phyloP scores from a whole-genome alignment of 257 asterid genomes.

The Solanum bulbocastanum region DNA sequence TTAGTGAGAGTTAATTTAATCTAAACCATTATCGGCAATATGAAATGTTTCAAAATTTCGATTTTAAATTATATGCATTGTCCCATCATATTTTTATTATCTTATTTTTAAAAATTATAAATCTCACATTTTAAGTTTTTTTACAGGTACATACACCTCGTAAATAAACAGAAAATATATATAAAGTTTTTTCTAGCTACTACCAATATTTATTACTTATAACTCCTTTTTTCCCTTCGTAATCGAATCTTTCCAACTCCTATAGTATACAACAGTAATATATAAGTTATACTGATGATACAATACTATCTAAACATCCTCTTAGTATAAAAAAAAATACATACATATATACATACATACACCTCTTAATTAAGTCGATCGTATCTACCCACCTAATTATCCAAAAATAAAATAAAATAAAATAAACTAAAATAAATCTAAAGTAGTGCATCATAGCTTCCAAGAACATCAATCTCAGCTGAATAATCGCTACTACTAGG shows the following conservation, averaged over 20 bases:
- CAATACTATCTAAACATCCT: not conserved
- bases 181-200: too few species aligned
- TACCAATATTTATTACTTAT: not conserved
- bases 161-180: too few species aligned
- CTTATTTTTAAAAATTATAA: not conserved
- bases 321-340: too few species aligned
- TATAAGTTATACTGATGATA: not conserved
- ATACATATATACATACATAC: not conserved
- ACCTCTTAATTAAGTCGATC: not conserved
- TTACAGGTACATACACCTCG: too few species aligned
- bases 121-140: not conserved
- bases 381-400: not conserved
- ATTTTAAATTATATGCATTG: not conserved
- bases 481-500: constrained; percentile 2
- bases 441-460: constrained; percentile 41
- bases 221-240: not conserved
- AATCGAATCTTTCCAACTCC: not conserved
- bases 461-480: constrained; percentile 37
- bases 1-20: not conserved
- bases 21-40: not conserved
- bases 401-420: not conserved
- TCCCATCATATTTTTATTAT: not conserved
- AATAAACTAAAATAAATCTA: not conserved
- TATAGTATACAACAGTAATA: not conserved
- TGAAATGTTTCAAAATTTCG: not conserved